Evolutionary conservation across 1,139 yeast species (phyloP).

Genomic region (Taphrina deformans): DNA sequence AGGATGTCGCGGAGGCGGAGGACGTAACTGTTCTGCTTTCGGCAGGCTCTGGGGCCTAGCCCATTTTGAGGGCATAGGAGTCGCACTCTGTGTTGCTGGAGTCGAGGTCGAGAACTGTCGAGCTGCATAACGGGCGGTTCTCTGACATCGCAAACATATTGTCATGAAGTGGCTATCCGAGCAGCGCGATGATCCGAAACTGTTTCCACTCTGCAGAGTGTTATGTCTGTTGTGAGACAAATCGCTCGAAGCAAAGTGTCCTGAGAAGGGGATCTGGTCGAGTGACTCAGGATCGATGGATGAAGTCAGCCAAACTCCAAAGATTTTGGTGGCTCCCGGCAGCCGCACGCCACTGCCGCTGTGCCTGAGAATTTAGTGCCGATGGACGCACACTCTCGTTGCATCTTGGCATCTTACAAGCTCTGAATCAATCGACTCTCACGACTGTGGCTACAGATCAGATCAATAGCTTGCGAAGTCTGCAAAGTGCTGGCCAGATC

Average conservation of each 20-base stretch:
- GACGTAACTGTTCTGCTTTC: background rate
- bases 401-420: too few relatives aligned
- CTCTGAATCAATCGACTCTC: too few relatives aligned
- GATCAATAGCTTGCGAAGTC: too few relatives aligned
- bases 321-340: background rate
- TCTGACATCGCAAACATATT: background rate
- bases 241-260: too few relatives aligned
- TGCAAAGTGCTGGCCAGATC: background rate
- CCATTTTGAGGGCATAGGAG: slow-evolving; percentile 22
- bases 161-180: too few relatives aligned
- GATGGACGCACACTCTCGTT: too few relatives aligned
- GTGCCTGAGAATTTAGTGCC: slow-evolving; percentile 5
- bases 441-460: too few relatives aligned
- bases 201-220: too few relatives aligned
- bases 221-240: too few relatives aligned
- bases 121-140: background rate
- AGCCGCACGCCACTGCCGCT: background rate
- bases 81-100: background rate
- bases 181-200: too few relatives aligned
- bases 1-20: background rate
- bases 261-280: too few relatives aligned
- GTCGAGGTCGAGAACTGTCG: background rate
- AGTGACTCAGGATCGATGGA: too few relatives aligned
- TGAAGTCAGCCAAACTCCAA: background rate
- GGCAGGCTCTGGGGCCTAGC: background rate